A percentile compares a stretch with the other conserved stretches of the same genome.
These are phyloP conservation scores for Tulasnella sp. DNA, from an alignment of 768 basidiomycete genomes.

Conservation along the genomic window DNA sequence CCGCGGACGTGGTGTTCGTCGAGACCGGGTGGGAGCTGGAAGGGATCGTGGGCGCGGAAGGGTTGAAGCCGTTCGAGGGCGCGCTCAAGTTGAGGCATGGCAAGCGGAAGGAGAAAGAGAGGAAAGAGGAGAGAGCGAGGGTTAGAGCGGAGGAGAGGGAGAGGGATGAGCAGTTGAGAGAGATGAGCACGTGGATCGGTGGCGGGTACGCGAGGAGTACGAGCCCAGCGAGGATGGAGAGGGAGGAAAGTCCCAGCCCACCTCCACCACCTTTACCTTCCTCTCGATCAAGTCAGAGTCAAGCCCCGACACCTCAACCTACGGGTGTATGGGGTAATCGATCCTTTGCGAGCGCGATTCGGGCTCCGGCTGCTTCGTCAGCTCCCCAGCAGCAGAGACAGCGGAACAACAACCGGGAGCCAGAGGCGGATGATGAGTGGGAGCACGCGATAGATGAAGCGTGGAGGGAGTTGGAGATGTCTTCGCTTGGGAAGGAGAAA, in stretches of 20 bases:
- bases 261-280: slow-evolving; percentile 26
- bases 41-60: slow-evolving; percentile 68
- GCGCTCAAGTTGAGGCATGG: slow-evolving; percentile 69
- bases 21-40: slow-evolving; percentile 68
- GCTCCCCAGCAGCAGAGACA: neutral
- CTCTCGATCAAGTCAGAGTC: slow-evolving; percentile 21
- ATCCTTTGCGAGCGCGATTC: slow-evolving; percentile 77
- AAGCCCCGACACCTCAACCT: slow-evolving; percentile 1
- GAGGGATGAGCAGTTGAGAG: slow-evolving; percentile 41
- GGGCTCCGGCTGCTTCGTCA: slow-evolving; percentile 40
- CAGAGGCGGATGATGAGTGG: slow-evolving; percentile 41
- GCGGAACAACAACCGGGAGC: neutral
- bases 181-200: slow-evolving; percentile 8
- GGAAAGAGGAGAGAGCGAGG: slow-evolving; percentile 83
- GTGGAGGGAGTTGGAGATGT: slow-evolving; percentile 75
- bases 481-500: slow-evolving; percentile 10
- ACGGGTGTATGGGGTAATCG: slow-evolving; percentile 70
- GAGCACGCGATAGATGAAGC: slow-evolving; percentile 76
- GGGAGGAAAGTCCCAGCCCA: neutral
- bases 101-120: slow-evolving; percentile 73
- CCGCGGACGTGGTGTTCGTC: slow-evolving; percentile 89
- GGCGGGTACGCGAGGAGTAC: neutral
- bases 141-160: slow-evolving; percentile 72
- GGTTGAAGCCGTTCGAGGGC: slow-evolving; percentile 77
- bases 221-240: neutral